Percentiles rank a stretch among this genome's conserved stretches.
Evolutionary conservation across 768 basidiomycete species (phyloP).

Genomic region (Boletus rubescentipes): DNA sequence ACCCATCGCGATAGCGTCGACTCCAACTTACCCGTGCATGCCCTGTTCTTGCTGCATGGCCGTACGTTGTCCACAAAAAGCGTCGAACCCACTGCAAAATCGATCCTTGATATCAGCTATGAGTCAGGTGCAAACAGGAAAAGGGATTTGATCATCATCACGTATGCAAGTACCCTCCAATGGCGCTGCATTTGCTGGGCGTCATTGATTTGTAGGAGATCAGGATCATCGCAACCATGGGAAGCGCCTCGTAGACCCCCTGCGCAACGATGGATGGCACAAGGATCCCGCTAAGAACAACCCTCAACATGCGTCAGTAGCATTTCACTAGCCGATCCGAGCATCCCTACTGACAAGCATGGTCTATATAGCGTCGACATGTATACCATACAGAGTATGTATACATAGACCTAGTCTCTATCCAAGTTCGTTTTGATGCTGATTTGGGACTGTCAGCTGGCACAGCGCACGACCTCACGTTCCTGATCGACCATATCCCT

Average conservation of each 20-base stretch:
- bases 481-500: constrained; percentile 78
- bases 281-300: constrained; percentile 23
- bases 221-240: constrained; percentile 36
- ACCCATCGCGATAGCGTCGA: constrained; percentile 14
- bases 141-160: constrained; percentile 28
- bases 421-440: not conserved
- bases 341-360: constrained; percentile 1
- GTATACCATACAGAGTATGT: constrained; percentile 34
- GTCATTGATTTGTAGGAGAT: not conserved
- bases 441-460: constrained; percentile 38
- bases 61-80: constrained; percentile 15
- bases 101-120: constrained; percentile 26
- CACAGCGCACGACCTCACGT: constrained; percentile 72
- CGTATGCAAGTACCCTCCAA: constrained; percentile 23
- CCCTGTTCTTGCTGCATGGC: constrained; percentile 30
- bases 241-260: constrained; percentile 23
- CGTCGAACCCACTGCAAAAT: constrained; percentile 16
- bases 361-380: constrained; percentile 24
- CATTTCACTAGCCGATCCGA: not conserved
- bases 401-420: not conserved
- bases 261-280: constrained; percentile 27
- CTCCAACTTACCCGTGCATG: constrained; percentile 26
- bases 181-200: not conserved
- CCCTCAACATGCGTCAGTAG: constrained; percentile 30
- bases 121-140: constrained; percentile 8